Conservation (phyloP, 192 early-diverging fungal species). For the Chytriomyces sp. region DNA sequence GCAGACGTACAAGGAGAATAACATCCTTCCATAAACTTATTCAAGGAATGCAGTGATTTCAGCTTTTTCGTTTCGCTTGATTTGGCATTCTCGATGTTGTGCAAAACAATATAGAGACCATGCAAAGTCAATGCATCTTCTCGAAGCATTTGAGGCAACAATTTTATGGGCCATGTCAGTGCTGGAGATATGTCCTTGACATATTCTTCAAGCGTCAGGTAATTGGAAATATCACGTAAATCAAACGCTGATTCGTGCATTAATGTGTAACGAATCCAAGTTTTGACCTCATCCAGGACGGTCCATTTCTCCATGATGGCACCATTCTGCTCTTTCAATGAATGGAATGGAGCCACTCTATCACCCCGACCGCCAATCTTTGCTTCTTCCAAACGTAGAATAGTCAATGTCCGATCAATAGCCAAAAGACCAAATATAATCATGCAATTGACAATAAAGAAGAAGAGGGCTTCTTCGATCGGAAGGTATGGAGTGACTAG, state of each 20-base stretch:
- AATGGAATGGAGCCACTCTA: background rate
- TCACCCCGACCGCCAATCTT: slow-evolving; percentile 1
- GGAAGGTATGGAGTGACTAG: slow-evolving; percentile 47
- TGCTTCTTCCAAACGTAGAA: slow-evolving; percentile 15
- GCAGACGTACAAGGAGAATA: too few relatives aligned
- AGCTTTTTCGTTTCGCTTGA: too few relatives aligned
- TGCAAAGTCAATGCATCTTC: background rate
- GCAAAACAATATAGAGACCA: background rate
- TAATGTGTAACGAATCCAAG: slow-evolving; percentile 8
- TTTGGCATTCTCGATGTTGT: background rate
- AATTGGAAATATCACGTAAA: background rate
- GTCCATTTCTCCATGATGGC: slow-evolving; percentile 5
- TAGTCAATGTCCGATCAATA: slow-evolving; percentile 35
- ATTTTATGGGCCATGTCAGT: too few relatives aligned
- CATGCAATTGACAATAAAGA: slow-evolving; percentile 51
- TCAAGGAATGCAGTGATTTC: too few relatives aligned
- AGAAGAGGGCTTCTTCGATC: slow-evolving; percentile 57
- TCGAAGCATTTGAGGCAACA: background rate
- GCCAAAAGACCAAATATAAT: slow-evolving; percentile 39
- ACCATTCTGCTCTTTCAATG: background rate
- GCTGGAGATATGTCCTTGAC: too few relatives aligned
- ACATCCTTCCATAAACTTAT: too few relatives aligned
- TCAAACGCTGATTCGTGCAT: background rate
- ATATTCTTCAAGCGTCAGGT: too few relatives aligned
- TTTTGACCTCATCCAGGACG: slow-evolving; percentile 5